Percentiles rank a stretch among this genome's conserved stretches.
Conservation (phyloP, 1,284 basidiomycete species). For the Ceratobasidium papillatum region DNA sequence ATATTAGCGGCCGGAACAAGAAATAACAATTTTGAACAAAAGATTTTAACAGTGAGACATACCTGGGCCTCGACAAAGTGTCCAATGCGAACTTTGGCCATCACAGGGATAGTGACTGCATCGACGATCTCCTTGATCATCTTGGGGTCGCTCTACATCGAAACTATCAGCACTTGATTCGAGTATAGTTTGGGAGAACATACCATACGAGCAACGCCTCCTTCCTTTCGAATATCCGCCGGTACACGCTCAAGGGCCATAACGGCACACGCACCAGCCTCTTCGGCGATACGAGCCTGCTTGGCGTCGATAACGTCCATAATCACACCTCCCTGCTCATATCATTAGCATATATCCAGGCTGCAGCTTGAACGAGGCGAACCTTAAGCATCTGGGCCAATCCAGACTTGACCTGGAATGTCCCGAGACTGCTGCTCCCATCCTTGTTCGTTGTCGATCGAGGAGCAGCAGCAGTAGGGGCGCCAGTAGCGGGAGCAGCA, state of each 20-base stretch:
- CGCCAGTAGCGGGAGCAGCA: not conserved
- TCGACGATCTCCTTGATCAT: slow-evolving; percentile 98
- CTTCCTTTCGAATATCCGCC: slow-evolving; percentile 90
- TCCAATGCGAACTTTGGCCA: slow-evolving; percentile 95
- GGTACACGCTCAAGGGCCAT: slow-evolving; percentile 98
- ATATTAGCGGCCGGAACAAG: slow-evolving; percentile 34
- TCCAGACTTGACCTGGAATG: slow-evolving; percentile 85
- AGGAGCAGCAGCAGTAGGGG: not conserved
- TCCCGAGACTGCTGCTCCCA: slow-evolving; percentile 33
- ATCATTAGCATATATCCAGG: slow-evolving; percentile 33
- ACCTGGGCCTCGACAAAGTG: slow-evolving; percentile 97
- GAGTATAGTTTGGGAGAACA: slow-evolving; percentile 43
- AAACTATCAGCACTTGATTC: not conserved
- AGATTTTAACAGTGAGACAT: slow-evolving; percentile 40
- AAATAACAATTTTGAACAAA: not conserved
- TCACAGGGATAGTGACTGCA: slow-evolving; percentile 86
- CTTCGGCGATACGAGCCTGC: slow-evolving; percentile 95
- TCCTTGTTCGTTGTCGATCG: slow-evolving; percentile 31
- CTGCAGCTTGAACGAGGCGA: slow-evolving; percentile 39
- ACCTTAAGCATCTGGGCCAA: slow-evolving; percentile 96
- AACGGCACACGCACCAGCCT: slow-evolving; percentile 97
- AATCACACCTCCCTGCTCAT: slow-evolving; percentile 80
- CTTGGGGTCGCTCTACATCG: slow-evolving; percentile 82
- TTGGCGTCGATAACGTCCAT: slow-evolving; percentile 91
- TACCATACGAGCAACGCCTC: slow-evolving; percentile 95